Evolutionary conservation across 1,284 basidiomycete genomes (phyloP).

Genomic region (Nidula niveotomentosa): DNA sequence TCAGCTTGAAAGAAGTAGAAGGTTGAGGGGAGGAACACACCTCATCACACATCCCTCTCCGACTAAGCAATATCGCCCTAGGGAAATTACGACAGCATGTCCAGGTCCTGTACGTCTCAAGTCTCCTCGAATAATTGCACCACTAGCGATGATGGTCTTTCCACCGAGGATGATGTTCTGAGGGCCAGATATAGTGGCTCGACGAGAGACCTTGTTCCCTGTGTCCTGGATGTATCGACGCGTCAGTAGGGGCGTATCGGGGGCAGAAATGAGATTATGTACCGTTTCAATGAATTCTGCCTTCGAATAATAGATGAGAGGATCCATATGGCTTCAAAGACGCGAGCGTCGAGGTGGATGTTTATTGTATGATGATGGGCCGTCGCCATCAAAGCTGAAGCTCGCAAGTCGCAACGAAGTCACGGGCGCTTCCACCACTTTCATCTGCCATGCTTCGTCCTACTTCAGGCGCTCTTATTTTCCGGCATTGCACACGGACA

Average conservation of each 20-base stretch:
- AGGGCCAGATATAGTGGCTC: constrained; percentile 91
- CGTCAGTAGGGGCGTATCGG: not conserved
- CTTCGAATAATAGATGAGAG: constrained; percentile 73
- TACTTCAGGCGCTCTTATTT: too few species aligned
- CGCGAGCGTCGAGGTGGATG: too few species aligned
- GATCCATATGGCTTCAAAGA: constrained; percentile 43
- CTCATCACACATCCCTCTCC: constrained; percentile 90
- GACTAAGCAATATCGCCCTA: constrained; percentile 92
- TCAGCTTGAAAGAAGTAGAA: not conserved
- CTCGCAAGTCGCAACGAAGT: too few species aligned
- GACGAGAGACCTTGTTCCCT: constrained; percentile 91
- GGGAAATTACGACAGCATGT: constrained; percentile 88
- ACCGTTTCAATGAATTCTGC: constrained; percentile 84
- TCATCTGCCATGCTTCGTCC: too few species aligned
- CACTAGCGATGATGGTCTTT: constrained; percentile 93
- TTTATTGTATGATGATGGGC: too few species aligned
- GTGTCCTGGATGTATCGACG: constrained; percentile 52
- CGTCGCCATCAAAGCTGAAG: too few species aligned
- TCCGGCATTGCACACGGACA: too few species aligned
- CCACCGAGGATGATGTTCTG: constrained; percentile 97
- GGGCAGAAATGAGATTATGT: constrained; percentile 17
- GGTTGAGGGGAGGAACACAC: constrained; percentile 33
- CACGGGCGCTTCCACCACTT: too few species aligned
- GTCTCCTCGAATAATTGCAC: constrained; percentile 89
- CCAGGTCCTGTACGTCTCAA: constrained; percentile 81